Conservation (phyloP, 345 rosid genomes). For the Hibiscus tridactylites region DNA sequence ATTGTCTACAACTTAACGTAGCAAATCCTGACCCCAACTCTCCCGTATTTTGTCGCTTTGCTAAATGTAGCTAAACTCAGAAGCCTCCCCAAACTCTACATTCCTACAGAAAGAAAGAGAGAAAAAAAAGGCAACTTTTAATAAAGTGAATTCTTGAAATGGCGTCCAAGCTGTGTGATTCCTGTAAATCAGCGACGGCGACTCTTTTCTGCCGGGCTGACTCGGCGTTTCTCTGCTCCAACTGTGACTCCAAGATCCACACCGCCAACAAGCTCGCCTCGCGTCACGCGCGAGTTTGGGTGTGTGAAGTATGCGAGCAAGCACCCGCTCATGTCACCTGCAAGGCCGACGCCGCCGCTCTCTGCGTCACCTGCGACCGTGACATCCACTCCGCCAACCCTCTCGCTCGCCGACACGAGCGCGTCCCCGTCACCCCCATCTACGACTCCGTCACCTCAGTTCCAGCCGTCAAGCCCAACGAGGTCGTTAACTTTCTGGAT, state of each 20-base stretch:
- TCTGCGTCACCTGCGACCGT: constrained; percentile 87
- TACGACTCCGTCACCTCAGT: constrained; percentile 44
- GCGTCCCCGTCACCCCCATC: constrained; percentile 71
- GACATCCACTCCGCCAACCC: constrained; percentile 98
- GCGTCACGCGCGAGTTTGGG: constrained; percentile 85
- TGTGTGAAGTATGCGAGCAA: constrained; percentile 98
- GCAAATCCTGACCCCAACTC: not conserved
- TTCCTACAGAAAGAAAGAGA: not conserved
- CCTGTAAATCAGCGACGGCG: constrained; percentile 90
- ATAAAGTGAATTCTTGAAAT: constrained; percentile 13
- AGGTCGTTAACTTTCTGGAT: constrained; percentile 40
- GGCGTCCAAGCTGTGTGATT: constrained; percentile 91
- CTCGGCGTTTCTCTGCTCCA: constrained; percentile 80
- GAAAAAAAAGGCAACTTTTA: not conserved
- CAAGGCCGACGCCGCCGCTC: constrained; percentile 98
- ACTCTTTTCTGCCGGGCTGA: constrained; percentile 81
- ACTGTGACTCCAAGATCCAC: constrained; percentile 79
- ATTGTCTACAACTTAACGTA: not conserved
- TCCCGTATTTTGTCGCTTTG: not conserved
- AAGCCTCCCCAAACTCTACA: not conserved
- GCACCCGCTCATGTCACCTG: constrained; percentile 96
- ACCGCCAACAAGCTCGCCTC: constrained; percentile 94
- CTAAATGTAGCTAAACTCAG: not conserved
- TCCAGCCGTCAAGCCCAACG: constrained; percentile 28
- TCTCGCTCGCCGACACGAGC: constrained; percentile 85